Evolutionary conservation across 2,329 filamentous ascomycete species (phyloP), one percentile per base, ranked within the genome.

Genomic region (Pseudogymnoascus sp.): DNA sequence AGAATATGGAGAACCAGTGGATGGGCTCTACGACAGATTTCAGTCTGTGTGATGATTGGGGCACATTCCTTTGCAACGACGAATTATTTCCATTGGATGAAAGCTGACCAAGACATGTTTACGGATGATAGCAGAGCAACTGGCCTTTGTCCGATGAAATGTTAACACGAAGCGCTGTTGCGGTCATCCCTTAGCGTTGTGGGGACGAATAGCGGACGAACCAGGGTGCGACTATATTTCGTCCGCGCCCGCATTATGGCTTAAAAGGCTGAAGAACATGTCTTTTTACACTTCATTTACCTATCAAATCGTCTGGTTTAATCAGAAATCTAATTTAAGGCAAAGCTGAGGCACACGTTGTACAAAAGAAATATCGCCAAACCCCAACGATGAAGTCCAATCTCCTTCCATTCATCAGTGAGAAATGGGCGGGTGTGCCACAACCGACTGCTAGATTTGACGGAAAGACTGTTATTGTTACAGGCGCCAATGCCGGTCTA

Each of bases 401-500:
- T 31, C 7, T 53, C 47, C 14, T 53, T 31, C n/a, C 47, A 31
- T 31, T 53, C 47, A 16, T 53, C n/a, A 11, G 14, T 53, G 26
- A 53, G 47, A 53, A 53, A 53, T 16, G 47, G 47, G 47, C 47
- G 10, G 47, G 47, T 19, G 47, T 53, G 47, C 47, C 47, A 53
- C 47, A 62, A 33, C 64, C 66, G 5, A 66, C 62, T 16, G 26
- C 50, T 10, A 47, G 59, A 13, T 67, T 66, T 60, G 62, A 31
- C 26, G 61, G 61, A 33, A 56, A 64, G 33, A 64, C 19, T n/a
- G 0, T 74, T 59, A 72, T 79, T 33, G 72, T 80, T 59, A 79
- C 77, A 0, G 79, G 78, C n/a, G 72, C 77, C 47, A 80, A 78
- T 63, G 70, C 70, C 4, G 78, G 79, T 1, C 69, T 81, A 0